Base-by-base conservation (phyloP, 2,329 filamentous ascomycete genomes). In the Fusarium nematophilum region DNA sequence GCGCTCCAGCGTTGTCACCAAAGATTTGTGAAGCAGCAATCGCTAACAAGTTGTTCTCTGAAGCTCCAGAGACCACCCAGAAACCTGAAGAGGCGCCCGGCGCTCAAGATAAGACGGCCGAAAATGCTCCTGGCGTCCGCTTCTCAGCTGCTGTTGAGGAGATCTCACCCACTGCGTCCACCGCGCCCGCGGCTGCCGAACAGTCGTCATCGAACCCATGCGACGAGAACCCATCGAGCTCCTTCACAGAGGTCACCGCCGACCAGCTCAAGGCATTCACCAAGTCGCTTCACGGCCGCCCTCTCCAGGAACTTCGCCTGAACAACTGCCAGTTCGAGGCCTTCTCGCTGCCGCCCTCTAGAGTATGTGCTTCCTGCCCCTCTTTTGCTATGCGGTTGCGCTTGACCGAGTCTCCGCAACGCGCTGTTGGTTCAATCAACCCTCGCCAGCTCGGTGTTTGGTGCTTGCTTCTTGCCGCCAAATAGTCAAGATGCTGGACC, bases 291-390 rank as follows among this genome's bases (percentile, higher is more conserved):
- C 90, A 92, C 63, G 86, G 87, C 59, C 84, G 88, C 39, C 87
- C 89, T 67, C 83, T 97, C 58, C 93, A 97, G 78, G 90, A 93
- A 68, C 85, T 87, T 53, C 87, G 93, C 62, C 86, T 96, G 81
- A 90, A 90, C 72, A 91, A 93, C 72, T 96, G 92, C 76, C 88
- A 90, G 36, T 98, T 93, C 71, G 93, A 97, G 73, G 90, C 94
- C 27, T 88, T 97, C 62, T 98, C 95, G 29, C 82, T 98, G 46
- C 94, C 95, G 30, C 83, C 86, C 26, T 94, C 92, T 38, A 86
- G 91, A 77, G 92, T 94, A 87, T 77, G 90, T 84, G 53, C 44
- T 51, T 52, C 43, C n/a, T 25, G 47, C 42, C 48, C 43, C 53
- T 50, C 59, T 46, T 50, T 48, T 56, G 42, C 29, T 33, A 36